These are phyloP conservation scores for Monosporozyma unispora DNA, from an alignment of 805 yeast genomes.

Conservation along the genomic window DNA sequence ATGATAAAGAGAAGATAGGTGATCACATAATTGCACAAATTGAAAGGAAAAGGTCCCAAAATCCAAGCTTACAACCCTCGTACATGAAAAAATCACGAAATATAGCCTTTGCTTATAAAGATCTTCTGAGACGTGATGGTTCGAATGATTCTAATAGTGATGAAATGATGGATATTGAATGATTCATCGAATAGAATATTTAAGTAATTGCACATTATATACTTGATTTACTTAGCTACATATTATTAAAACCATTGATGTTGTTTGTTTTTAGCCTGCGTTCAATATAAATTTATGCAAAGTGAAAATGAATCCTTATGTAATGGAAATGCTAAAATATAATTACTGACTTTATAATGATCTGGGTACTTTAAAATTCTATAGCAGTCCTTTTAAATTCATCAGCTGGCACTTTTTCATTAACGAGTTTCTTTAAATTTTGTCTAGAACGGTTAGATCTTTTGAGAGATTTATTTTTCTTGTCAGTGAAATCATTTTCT, in stretches of 20 bases:
- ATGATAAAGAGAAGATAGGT: background rate
- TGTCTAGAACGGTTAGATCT: background rate
- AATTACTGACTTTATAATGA: background rate
- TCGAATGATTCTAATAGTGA: conserved; percentile 1
- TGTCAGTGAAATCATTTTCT: background rate
- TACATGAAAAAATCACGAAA: background rate
- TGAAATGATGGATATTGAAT: conserved; percentile 12
- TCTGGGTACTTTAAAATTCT: background rate
- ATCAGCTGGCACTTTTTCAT: background rate
- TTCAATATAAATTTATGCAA: background rate
- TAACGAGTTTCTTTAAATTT: background rate
- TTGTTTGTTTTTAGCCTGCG: background rate
- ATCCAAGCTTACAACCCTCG: background rate
- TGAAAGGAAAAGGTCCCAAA: conserved; percentile 1
- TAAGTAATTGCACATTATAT: background rate
- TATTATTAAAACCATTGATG: background rate
- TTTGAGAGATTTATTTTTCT: background rate
- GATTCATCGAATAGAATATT: background rate
- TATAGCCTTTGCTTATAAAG: conserved; percentile 1
- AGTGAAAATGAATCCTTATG: background rate
- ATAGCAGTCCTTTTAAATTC: background rate
- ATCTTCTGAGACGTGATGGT: background rate
- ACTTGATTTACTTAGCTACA: background rate
- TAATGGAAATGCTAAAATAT: background rate
- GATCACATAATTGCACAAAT: conserved; percentile 4